Evolutionary conservation across 73 alveolate genomes (phyloP), one percentile per base, ranked within the genome.

Genomic region (Breviolum minutum): DNA sequence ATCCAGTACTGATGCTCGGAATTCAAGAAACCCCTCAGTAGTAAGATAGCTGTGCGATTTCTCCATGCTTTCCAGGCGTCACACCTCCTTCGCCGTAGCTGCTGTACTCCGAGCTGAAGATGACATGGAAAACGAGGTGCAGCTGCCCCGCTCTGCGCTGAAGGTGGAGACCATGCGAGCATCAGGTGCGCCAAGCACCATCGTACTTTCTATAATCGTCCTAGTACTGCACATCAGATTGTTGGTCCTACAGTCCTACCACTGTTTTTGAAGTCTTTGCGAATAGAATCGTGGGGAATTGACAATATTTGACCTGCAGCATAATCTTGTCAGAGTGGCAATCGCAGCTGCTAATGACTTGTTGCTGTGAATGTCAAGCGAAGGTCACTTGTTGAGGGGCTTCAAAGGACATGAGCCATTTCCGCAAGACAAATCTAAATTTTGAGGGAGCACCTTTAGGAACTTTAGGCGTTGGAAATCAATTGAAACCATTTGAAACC

Each of bases 131-230:
- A 40, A 48, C 66, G 90, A 81, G 24, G 90, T 81, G 90, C 71
- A 81, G 19, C 11, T 81, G 90, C 90, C 90, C 8, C 69, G 90
- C 90, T 81, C 90, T 20, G 66, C 48, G 30, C 48, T 81, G 90
- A 81, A 81, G 54, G 90, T 81, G 90, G 90, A 81, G 70, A 81
- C 90, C 20, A 81, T 81, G 90, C 69, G 90, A 7, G 90, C 90
- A 54, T 81, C 90, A 81, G 90, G 90, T 29, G 86, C 86, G 19
- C 19, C n/a, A 14, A 20, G 6, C 17, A n/a, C 40, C 30, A 19
- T 73, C 19, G 2, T 7, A 73, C 82, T 26, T 24, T 29, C 8
- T 9, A 73, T 4, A 48, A 73, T 73, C 54, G 54, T 40, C 54
- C 54, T 40, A 40, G 54, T 40, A 40, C 3, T 40, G 54, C 54